Percentiles rank a stretch among this genome's conserved stretches.
Evolutionary conservation across 2,329 filamentous ascomycete species (phyloP).

Genomic region (Calonectria pseudoreteaudii): DNA sequence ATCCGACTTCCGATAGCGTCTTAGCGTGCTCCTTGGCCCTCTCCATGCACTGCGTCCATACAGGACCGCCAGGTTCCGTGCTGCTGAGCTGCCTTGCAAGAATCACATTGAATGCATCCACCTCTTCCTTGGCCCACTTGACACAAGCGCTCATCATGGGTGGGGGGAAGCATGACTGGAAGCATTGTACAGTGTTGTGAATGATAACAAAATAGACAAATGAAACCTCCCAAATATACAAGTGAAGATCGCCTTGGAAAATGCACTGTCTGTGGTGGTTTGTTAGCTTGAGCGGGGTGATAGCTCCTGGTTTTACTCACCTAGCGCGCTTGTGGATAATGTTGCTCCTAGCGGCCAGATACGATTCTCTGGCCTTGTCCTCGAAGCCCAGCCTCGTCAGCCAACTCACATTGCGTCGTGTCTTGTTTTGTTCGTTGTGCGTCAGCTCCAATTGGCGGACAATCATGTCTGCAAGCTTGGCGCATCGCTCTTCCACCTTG

Average conservation of each 20-base stretch:
- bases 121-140: constrained; percentile 96
- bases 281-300: constrained; percentile 23
- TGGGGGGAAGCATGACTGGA: constrained; percentile 87
- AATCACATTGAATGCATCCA: constrained; percentile 89
- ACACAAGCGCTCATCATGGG: constrained; percentile 94
- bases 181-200: constrained; percentile 90
- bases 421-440: constrained; percentile 81
- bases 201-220: constrained; percentile 97
- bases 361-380: constrained; percentile 87
- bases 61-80: constrained; percentile 78
- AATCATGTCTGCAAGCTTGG: constrained; percentile 80
- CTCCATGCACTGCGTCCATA: constrained; percentile 87
- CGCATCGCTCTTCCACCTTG: constrained; percentile 88
- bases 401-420: constrained; percentile 86
- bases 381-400: constrained; percentile 89
- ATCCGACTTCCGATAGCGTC: constrained; percentile 84
- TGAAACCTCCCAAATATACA: constrained; percentile 95
- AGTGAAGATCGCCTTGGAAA: constrained; percentile 91
- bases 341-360: constrained; percentile 81
- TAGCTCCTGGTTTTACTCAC: constrained; percentile 54
- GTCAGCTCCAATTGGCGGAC: constrained; percentile 82
- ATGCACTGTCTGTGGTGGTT: constrained; percentile 79
- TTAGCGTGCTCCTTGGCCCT: constrained; percentile 83
- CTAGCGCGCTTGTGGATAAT: constrained; percentile 86
- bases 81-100: constrained; percentile 88